These are phyloP conservation scores for Backusella morwellensis DNA, from an alignment of 192 early-diverging fungal species.

Conservation along the genomic window DNA sequence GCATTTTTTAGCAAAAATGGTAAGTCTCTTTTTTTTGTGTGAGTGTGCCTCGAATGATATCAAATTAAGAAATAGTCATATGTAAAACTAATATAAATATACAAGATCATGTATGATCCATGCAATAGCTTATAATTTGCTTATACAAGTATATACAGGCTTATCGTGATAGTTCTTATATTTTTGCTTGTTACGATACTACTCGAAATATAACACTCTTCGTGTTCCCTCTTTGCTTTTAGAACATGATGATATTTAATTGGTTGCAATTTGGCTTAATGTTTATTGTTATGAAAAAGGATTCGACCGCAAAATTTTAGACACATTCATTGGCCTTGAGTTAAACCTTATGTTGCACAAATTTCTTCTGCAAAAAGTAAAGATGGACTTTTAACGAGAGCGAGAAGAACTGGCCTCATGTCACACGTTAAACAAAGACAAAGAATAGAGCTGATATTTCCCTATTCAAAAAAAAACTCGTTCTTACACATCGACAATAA, in stretches of 20 bases:
- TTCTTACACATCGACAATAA: background rate
- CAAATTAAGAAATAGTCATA: background rate
- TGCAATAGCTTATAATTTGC: background rate
- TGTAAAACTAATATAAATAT: background rate
- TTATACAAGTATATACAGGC: background rate
- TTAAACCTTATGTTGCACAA: background rate
- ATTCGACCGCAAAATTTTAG: background rate
- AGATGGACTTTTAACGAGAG: background rate
- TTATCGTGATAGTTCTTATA: background rate
- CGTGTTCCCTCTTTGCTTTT: background rate
- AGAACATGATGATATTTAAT: background rate
- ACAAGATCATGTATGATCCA: background rate
- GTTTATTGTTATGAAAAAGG: background rate
- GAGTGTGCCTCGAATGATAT: background rate
- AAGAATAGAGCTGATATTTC: background rate
- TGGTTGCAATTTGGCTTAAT: background rate
- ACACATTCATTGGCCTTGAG: background rate
- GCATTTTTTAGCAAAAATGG: background rate
- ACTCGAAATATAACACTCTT: background rate
- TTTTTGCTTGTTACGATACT: background rate
- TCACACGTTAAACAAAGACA: background rate
- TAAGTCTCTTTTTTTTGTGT: conserved; percentile 1
- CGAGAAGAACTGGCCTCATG: background rate
- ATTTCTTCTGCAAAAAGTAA: background rate
- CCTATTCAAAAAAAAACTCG: background rate